These are phyloP conservation scores for Salix suchowensis DNA, from an alignment of 345 rosid species.

Conservation along the genomic window DNA sequence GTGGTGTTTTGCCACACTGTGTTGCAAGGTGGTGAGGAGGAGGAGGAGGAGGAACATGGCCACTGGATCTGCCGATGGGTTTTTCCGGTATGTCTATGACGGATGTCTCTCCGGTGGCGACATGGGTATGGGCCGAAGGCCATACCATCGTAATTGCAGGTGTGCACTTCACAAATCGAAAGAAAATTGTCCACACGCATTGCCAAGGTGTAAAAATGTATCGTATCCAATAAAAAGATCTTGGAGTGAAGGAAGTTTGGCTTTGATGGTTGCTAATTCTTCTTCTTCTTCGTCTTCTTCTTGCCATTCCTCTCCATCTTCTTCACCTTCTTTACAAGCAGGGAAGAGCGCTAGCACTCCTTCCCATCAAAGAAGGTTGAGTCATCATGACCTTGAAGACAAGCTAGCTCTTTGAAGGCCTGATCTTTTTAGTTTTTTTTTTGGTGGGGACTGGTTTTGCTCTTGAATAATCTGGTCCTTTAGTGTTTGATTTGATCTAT, in stretches of 20 bases:
- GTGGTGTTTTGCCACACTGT: background rate
- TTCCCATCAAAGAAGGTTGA: background rate
- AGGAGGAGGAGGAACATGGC: constrained; percentile 27
- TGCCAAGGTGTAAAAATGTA: constrained; percentile 26
- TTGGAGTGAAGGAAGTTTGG: constrained; percentile 64
- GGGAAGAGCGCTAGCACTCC: background rate
- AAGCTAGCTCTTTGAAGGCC: background rate
- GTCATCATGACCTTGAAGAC: background rate
- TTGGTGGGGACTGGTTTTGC: background rate
- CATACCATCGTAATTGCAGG: constrained; percentile 58
- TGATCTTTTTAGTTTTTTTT: background rate
- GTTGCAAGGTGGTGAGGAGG: background rate
- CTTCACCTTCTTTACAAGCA: constrained; percentile 29
- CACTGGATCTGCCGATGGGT: constrained; percentile 49
- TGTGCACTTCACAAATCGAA: constrained; percentile 51
- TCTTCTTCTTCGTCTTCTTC: background rate
- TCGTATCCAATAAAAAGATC: constrained; percentile 54
- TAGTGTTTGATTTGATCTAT: background rate
- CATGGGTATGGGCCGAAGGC: constrained; percentile 46
- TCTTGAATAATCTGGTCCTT: background rate
- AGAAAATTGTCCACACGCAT: constrained; percentile 21
- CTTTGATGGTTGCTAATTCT: constrained; percentile 12
- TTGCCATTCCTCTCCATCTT: constrained; percentile 36
- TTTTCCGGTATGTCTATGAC: constrained; percentile 48
- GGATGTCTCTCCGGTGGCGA: constrained; percentile 54